These are phyloP conservation scores for Alternaria tenuissima DNA, from an alignment of 2,329 filamentous ascomycete species.

Conservation along the genomic window DNA sequence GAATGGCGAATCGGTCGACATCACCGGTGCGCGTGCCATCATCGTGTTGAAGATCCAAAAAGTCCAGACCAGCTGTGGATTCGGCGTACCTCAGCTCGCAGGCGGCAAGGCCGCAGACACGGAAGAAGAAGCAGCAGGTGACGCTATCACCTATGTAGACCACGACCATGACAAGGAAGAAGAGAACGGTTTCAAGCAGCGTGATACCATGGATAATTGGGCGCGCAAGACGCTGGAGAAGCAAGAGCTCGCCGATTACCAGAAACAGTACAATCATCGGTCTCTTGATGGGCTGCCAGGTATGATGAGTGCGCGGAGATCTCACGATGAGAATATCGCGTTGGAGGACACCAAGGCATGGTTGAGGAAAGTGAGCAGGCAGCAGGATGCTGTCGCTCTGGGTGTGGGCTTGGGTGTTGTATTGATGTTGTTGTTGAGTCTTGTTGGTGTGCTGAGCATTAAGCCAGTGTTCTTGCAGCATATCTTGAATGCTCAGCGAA, in stretches of 20 bases:
- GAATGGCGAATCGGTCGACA: slow-evolving; percentile 35
- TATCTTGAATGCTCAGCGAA: slow-evolving; percentile 35
- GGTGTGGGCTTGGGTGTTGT: slow-evolving; percentile 30
- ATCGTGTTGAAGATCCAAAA: slow-evolving; percentile 68
- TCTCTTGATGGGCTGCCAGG: slow-evolving; percentile 38
- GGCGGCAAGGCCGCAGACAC: slow-evolving; percentile 2
- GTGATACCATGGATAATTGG: slow-evolving; percentile 65
- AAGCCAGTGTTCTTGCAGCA: slow-evolving; percentile 30
- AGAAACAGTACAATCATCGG: slow-evolving; percentile 61
- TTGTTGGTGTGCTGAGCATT: slow-evolving; percentile 28
- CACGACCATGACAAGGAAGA: slow-evolving; percentile 25
- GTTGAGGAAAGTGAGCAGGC: slow-evolving; percentile 33
- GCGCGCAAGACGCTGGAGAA: slow-evolving; percentile 59
- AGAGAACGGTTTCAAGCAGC: slow-evolving; percentile 41
- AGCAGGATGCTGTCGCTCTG: slow-evolving; percentile 33
- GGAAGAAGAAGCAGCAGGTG: slow-evolving; percentile 18
- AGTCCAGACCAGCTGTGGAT: slow-evolving; percentile 73
- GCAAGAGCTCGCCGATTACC: slow-evolving; percentile 64
- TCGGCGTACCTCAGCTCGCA: slow-evolving; percentile 65
- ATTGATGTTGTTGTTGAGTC: slow-evolving; percentile 30
- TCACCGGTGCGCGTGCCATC: slow-evolving; percentile 59
- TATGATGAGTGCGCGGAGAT: slow-evolving; percentile 57
- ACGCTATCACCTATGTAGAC: slow-evolving; percentile 32
- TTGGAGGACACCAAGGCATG: slow-evolving; percentile 52
- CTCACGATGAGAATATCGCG: slow-evolving; percentile 55